Percentiles rank a stretch among this genome's conserved stretches.
Conservation (phyloP, 106 monocot genomes). For the Dendrobium nobile region DNA sequence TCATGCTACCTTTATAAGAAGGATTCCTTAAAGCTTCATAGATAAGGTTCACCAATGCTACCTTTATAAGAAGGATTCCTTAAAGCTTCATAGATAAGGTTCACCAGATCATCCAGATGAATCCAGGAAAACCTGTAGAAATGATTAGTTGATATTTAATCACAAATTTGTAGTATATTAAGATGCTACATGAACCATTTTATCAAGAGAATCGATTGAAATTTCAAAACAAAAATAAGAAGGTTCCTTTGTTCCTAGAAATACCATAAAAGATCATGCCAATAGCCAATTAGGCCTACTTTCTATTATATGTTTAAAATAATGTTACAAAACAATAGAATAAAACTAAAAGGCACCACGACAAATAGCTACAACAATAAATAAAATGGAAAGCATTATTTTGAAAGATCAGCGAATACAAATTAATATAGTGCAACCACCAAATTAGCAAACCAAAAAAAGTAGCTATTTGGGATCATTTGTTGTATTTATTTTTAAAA, state of each 20-base stretch:
- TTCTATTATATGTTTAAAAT: background rate
- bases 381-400: background rate
- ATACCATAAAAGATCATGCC: background rate
- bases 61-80: constrained; percentile 76
- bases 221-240: background rate
- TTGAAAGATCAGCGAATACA: background rate
- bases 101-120: constrained; percentile 79
- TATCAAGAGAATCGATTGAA: background rate
- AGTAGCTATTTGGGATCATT: too few relatives aligned
- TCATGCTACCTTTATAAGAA: constrained; percentile 54
- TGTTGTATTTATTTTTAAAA: too few relatives aligned
- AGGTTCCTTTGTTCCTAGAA: background rate
- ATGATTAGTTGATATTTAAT: background rate
- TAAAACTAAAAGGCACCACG: background rate
- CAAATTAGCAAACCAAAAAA: background rate
- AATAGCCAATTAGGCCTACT: background rate
- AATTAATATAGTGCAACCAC: background rate
- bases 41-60: constrained; percentile 63
- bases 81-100: constrained; percentile 66
- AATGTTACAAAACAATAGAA: background rate
- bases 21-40: constrained; percentile 66
- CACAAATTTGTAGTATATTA: background rate
- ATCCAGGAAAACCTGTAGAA: constrained; percentile 86
- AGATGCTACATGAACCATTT: background rate
- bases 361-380: background rate